A percentile compares a stretch with the other conserved stretches of the same genome.
These are phyloP conservation scores for Galeopsis tetrahit DNA, from an alignment of 257 asterid genomes.

Conservation along the genomic window DNA sequence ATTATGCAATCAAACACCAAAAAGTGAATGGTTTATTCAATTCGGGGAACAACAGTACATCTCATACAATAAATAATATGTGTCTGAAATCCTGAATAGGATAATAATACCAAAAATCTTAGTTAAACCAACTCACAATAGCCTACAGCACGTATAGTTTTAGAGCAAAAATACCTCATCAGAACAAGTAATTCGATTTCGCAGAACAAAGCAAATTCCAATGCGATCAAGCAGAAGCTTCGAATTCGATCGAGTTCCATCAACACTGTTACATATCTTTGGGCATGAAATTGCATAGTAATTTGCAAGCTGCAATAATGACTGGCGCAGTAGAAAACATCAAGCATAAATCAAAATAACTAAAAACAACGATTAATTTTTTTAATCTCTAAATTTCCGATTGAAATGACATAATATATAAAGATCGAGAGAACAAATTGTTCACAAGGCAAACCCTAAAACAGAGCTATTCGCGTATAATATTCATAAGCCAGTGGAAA, in stretches of 20 bases:
- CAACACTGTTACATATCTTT: constrained; percentile 25
- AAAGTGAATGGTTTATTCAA: constrained; percentile 21
- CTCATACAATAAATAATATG: constrained; percentile 4
- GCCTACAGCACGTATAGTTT: not conserved
- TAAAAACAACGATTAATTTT: not conserved
- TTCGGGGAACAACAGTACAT: not conserved
- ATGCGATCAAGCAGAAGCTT: constrained; percentile 75
- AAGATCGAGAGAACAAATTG: not conserved
- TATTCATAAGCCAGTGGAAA: not conserved
- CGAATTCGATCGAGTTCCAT: constrained; percentile 45
- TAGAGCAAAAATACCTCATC: constrained; percentile 57
- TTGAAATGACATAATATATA: not conserved
- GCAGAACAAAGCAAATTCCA: constrained; percentile 69
- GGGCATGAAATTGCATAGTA: constrained; percentile 64
- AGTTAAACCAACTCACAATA: not conserved
- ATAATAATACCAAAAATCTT: not conserved
- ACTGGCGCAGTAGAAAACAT: constrained; percentile 44
- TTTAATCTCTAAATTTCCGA: not conserved
- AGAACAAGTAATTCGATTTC: constrained; percentile 55
- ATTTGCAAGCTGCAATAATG: constrained; percentile 87
- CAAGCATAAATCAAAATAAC: constrained; percentile 22
- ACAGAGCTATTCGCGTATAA: not conserved
- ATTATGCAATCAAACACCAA: constrained; percentile 7
- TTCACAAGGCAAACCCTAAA: constrained; percentile 14
- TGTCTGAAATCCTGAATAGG: not conserved